Evolutionary conservation across 345 rosid genomes (phyloP).

Genomic region (Triadica sebifera): DNA sequence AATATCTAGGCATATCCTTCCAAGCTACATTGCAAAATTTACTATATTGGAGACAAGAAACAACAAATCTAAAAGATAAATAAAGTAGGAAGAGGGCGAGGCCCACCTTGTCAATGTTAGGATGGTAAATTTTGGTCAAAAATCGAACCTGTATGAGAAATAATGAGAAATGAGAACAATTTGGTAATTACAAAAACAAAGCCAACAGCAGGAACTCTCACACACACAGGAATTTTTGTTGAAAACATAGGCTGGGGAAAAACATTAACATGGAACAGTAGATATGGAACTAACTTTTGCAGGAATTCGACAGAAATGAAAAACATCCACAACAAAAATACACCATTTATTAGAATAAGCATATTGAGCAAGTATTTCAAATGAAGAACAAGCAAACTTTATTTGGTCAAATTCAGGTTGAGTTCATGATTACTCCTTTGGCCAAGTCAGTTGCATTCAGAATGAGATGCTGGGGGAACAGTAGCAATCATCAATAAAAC

Average conservation of each 20-base stretch:
- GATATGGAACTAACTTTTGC: background rate
- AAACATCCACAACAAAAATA: background rate
- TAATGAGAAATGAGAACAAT: slow-evolving; percentile 8
- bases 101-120: slow-evolving; percentile 92
- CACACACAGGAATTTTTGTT: background rate
- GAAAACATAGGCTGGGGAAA: background rate
- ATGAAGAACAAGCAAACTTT: background rate
- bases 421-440: background rate
- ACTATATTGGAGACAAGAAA: slow-evolving; percentile 3
- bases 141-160: slow-evolving; percentile 75
- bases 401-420: background rate
- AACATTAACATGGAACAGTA: background rate
- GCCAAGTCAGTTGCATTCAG: background rate
- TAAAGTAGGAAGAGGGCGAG: background rate
- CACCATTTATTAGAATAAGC: background rate
- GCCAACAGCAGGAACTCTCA: background rate
- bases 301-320: background rate
- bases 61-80: background rate
- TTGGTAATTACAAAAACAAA: background rate
- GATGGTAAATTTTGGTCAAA: slow-evolving; percentile 96
- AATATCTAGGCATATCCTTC: slow-evolving; percentile 98
- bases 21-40: slow-evolving; percentile 54
- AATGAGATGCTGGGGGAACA: background rate
- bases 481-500: background rate
- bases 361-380: background rate